Evolutionary conservation across 192 early-diverging fungal genomes (phyloP).

Genomic region (Gonapodya sp.): DNA sequence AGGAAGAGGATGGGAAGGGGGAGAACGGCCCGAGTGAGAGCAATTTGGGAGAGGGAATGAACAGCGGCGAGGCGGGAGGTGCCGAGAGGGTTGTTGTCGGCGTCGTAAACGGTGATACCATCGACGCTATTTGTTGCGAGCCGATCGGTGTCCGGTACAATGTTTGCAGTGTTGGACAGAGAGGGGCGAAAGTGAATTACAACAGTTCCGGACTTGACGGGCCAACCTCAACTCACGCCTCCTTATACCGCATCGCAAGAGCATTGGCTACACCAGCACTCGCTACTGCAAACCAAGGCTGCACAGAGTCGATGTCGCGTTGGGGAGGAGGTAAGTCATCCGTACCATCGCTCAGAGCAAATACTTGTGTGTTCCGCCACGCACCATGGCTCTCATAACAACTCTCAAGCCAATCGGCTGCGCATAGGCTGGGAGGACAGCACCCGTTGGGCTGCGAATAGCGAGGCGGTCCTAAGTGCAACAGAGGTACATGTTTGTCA

Average conservation of each 20-base stretch:
- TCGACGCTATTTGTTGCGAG: too few relatives aligned
- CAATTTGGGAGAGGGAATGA: neutral
- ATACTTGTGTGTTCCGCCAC: neutral
- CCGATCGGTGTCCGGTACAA: too few relatives aligned
- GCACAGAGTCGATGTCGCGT: neutral
- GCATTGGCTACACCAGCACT: neutral
- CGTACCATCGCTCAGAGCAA: too few relatives aligned
- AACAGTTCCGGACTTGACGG: too few relatives aligned
- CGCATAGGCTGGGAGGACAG: neutral
- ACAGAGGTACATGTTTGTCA: too few relatives aligned
- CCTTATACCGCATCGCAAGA: neutral
- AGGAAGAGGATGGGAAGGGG: slow-evolving; percentile 61
- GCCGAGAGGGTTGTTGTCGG: neutral
- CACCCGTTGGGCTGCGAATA: neutral
- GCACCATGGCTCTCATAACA: neutral
- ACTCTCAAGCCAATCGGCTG: neutral
- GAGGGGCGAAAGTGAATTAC: too few relatives aligned
- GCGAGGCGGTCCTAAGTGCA: neutral
- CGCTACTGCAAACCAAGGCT: neutral
- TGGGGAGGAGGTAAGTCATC: neutral
- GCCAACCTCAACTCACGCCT: neutral
- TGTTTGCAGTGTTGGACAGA: too few relatives aligned
- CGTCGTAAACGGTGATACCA: neutral
- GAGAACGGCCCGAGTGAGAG: slow-evolving; percentile 55
- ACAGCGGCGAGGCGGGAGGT: slow-evolving; percentile 2